Percentiles rank a stretch among this genome's conserved stretches.
Evolutionary conservation across 805 yeast species (phyloP).

Genomic region (Candida fluviatilis): DNA sequence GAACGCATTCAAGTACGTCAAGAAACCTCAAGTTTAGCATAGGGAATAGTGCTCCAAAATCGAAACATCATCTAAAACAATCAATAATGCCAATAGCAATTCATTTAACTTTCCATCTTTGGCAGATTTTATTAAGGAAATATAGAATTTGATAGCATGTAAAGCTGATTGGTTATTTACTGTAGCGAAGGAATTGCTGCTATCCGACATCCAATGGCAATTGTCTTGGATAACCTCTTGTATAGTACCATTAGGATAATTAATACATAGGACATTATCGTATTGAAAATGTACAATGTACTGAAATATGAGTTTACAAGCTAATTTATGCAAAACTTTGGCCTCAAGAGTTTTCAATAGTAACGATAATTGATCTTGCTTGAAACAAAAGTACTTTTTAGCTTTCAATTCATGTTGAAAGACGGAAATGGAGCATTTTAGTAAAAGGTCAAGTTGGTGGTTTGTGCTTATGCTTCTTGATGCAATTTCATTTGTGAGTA

Average conservation of each 20-base stretch:
- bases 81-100: conserved; percentile 14
- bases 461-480: not conserved
- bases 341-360: not conserved
- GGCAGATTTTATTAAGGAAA: not conserved
- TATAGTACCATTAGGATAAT: conserved; percentile 1
- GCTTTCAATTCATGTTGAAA: not conserved
- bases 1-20: conserved; percentile 59
- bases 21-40: conserved; percentile 2
- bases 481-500: not conserved
- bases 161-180: not conserved
- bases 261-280: not conserved
- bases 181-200: not conserved
- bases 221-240: not conserved
- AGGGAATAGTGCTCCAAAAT: conserved; percentile 5
- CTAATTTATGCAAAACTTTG: not conserved
- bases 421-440: not conserved
- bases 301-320: conserved; percentile 1
- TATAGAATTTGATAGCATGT: not conserved
- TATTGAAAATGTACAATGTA: not conserved
- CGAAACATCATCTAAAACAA: conserved; percentile 13
- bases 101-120: conserved; percentile 2
- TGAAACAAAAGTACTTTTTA: not conserved
- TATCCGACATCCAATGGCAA: not conserved
- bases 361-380: not conserved
- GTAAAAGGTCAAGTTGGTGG: not conserved